Evolutionary conservation across 1,139 yeast genomes (phyloP), one percentile per base, ranked within the genome.

Genomic region (Yamadazyma songkhlaensis): DNA sequence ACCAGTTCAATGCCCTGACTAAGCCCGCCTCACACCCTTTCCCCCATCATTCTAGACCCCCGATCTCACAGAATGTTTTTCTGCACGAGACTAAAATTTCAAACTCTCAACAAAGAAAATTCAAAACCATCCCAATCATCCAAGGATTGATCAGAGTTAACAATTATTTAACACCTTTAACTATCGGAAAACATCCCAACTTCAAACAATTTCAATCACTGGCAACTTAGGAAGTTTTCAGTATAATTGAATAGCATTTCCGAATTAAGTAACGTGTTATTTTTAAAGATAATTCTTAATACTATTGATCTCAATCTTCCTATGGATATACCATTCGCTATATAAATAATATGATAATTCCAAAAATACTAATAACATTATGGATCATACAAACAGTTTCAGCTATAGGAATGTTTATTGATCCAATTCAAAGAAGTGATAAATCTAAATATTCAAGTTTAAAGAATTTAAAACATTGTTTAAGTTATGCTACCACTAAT

Each of bases 401-500:
- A 25, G 13, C 48, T 27, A 32, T 48, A 14, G 52, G 52, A 14
- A 38, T 48, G 41, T 29, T 29, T 5, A 43, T 48, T 14, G 46
- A 42, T 4, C 52, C 52, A 2, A 42, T 44, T 3, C 35, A 39
- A 29, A 41, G 39, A 14, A 48, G 46, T 8, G 67, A 64, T 35
- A 37, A 40, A 14, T 43, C 43, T 24, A 53, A 54, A 32, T 55
- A 55, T 38, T 59, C 70, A 13, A 53, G 65, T 22, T 38, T 53
- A 15, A 36, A 50, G 25, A 55, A 65, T 45, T 52, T 67, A 30
- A 42, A 49, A 31, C 59, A 66, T 43, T 71, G 77, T 49, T 45
- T 71, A n/a, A 57, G 64, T 30, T 70, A 71, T 46, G 50, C 54
- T n/a, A 64, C 72, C 6, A 56, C 58, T 29, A 51, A 56, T 27